Base-by-base conservation (phyloP, 768 basidiomycete genomes). In the Nevesoporus exiguus region DNA sequence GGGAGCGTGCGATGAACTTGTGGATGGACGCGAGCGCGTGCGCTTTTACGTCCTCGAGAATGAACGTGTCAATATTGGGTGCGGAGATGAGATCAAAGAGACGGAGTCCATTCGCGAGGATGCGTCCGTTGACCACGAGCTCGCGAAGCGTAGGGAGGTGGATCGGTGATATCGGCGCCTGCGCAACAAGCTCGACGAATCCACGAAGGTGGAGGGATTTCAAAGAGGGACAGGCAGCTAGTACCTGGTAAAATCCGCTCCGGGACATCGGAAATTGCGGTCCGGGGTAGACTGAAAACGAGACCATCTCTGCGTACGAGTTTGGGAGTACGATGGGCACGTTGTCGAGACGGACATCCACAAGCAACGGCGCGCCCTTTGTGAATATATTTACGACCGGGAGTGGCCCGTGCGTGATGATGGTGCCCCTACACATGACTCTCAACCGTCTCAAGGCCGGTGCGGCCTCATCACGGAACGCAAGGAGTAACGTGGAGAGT, bases 251-350 rank as follows among this genome's bases (percentile, higher is more conserved):
- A 27, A 69, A 65, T 13, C 54, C 66, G 11, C 52, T 58, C 30
- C 63, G 63, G 15, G 65, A 49, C 52, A 69, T 58, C 10, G 69
- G 61, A 37, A 71, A 69, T 41, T 69, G 67, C 11, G 67, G 63
- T 22, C 70, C 74, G 9, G 68, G 70, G 54, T 64, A 69, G 27
- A 65, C 61, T 30, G 70, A 73, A 25, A 73, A 62, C 37, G 72
- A 71, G 19, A 73, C 64, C 10, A 52, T 58, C 48, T 61, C 68
- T 11, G 47, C 42, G 27, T 41, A n/a, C 13, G 62, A 50, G 21
- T 51, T 57, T 29, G 70, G 66, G 9, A 66, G 52, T 41, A 62
- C 51, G 27, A 71, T 44, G 41, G 68, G 64, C 8, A 73, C 36
- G 10, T 63, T 61, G 57, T 74, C 73, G 13, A 73, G 54, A 30